These are phyloP conservation scores for Clavulina sp. DNA, from an alignment of 768 basidiomycete genomes.

Conservation along the genomic window DNA sequence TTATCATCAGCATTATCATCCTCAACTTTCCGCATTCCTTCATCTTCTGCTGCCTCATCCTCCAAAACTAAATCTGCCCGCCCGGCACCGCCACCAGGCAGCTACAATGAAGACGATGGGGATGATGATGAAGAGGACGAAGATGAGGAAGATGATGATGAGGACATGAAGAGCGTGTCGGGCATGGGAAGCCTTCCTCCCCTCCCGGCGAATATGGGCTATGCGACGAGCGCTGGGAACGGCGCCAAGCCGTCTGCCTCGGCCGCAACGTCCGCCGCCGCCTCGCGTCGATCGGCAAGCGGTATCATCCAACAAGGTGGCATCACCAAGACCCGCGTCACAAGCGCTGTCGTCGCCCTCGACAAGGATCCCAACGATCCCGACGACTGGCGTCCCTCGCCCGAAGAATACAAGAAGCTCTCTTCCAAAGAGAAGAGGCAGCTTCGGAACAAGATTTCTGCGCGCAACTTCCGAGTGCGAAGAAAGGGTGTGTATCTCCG, in stretches of 20 bases:
- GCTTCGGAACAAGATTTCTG: slow-evolving; percentile 90
- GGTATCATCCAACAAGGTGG: background rate
- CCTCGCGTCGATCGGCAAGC: background rate
- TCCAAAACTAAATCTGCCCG: slow-evolving; percentile 1
- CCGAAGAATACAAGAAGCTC: slow-evolving; percentile 93
- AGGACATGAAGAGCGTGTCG: background rate
- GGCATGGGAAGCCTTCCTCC: too few relatives aligned
- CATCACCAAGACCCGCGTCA: slow-evolving; percentile 42
- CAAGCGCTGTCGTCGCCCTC: slow-evolving; percentile 45
- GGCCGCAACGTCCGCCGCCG: background rate
- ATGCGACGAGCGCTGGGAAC: background rate
- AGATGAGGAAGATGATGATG: slow-evolving; percentile 13
- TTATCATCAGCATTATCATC: too few relatives aligned
- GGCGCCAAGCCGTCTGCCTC: background rate
- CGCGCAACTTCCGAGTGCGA: slow-evolving; percentile 85
- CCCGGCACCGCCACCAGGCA: background rate
- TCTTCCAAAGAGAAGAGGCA: slow-evolving; percentile 91
- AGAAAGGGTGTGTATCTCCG: slow-evolving; percentile 58
- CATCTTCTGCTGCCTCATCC: background rate
- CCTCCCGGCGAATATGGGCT: too few relatives aligned
- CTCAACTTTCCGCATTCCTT: too few relatives aligned
- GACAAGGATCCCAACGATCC: slow-evolving; percentile 36
- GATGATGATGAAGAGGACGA: slow-evolving; percentile 21
- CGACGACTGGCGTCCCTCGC: slow-evolving; percentile 68
- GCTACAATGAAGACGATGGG: slow-evolving; percentile 16